These are phyloP conservation scores for Wickerhamiella shivajii DNA, from an alignment of 805 yeast species.

Conservation along the genomic window DNA sequence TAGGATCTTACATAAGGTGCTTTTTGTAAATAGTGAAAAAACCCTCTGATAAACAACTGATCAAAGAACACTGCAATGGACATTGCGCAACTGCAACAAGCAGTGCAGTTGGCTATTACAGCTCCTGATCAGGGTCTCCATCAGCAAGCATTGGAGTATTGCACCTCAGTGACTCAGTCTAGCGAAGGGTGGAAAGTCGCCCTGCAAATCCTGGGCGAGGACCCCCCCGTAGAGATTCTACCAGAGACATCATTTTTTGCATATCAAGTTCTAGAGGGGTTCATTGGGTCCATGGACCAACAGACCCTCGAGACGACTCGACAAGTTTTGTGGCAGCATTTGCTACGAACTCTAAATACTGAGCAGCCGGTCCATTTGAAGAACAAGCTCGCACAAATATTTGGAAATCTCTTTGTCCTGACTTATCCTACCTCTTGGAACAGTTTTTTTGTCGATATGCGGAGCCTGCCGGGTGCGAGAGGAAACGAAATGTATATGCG, in stretches of 20 bases:
- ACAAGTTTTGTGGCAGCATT: conserved; percentile 33
- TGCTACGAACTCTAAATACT: conserved; percentile 22
- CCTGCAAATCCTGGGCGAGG: conserved; percentile 27
- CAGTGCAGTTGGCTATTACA: conserved; percentile 68
- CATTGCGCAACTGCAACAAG: conserved; percentile 60
- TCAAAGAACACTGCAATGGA: too few relatives aligned
- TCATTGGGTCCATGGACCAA: conserved; percentile 31
- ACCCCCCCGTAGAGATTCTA: conserved; percentile 25
- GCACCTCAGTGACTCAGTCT: conserved; percentile 31
- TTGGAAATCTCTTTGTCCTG: conserved; percentile 37
- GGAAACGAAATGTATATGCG: conserved; percentile 62
- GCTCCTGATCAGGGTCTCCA: conserved; percentile 46
- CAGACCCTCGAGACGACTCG: conserved; percentile 36
- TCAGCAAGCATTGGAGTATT: conserved; percentile 34
- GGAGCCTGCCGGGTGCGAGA: conserved; percentile 27
- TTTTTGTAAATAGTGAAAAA: too few relatives aligned
- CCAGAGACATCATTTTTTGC: conserved; percentile 51
- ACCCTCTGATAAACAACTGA: too few relatives aligned
- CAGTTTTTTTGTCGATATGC: conserved; percentile 36
- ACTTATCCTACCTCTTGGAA: conserved; percentile 37
- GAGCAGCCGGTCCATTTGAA: conserved; percentile 30
- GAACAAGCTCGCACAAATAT: conserved; percentile 43
- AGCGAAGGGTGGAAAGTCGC: conserved; percentile 35
- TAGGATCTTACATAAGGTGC: too few relatives aligned
- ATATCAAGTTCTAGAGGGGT: conserved; percentile 53